Conservation (phyloP, 169 alveolate species). For the Plasmodium knowlesi region DNA sequence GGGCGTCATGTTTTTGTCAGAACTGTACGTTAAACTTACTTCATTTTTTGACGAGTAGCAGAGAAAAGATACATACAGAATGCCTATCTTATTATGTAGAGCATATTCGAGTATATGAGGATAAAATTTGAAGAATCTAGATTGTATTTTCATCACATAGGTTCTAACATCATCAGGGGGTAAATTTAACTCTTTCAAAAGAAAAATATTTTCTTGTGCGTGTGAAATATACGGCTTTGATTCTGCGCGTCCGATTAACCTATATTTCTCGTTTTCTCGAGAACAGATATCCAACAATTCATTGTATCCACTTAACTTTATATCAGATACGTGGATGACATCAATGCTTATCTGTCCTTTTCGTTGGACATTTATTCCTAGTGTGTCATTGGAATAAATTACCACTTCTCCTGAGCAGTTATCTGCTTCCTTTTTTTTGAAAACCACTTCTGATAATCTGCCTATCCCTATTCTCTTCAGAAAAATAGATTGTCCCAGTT, state of each 20-base stretch:
- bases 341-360: not conserved
- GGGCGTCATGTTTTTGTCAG: conserved; percentile 62
- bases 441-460: conserved; percentile 7
- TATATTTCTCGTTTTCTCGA: not conserved
- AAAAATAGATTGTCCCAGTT: conserved; percentile 7
- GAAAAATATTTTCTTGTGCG: conserved; percentile 7
- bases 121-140: conserved; percentile 34
- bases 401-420: conserved; percentile 59
- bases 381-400: conserved; percentile 18
- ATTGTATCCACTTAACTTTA: conserved; percentile 23
- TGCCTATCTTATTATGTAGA: not conserved
- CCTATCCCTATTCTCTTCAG: conserved; percentile 15
- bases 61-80: conserved; percentile 16
- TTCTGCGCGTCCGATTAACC: conserved; percentile 42
- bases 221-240: conserved; percentile 50
- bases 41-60: conserved; percentile 49
- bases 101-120: conserved; percentile 16
- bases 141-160: conserved; percentile 13
- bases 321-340: conserved; percentile 12
- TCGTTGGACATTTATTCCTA: not conserved
- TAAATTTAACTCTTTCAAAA: conserved; percentile 10
- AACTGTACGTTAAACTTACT: conserved; percentile 27
- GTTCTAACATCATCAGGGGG: conserved; percentile 50
- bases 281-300: conserved; percentile 46
- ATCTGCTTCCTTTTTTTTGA: conserved; percentile 17